Evolutionary conservation across 148 eudicot genomes (phyloP).

Genomic region (Amaranthus palmeri): DNA sequence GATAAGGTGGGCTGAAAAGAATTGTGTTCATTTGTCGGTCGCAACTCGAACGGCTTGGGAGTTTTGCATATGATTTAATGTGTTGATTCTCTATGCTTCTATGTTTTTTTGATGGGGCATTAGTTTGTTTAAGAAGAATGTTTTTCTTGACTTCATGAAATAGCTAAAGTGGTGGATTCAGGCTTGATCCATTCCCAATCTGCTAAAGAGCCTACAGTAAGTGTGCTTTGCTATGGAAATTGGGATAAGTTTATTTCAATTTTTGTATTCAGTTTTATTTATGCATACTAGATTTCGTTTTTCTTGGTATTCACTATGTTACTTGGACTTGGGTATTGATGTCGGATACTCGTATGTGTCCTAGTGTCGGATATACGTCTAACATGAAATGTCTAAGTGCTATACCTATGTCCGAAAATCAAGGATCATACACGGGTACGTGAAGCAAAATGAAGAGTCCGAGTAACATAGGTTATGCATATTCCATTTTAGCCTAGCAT

Average conservation of each 20-base stretch:
- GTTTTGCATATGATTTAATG: no score
- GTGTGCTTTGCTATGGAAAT: background rate
- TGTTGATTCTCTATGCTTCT: background rate
- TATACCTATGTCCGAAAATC: no score
- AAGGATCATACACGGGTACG: no score
- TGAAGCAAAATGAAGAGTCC: no score
- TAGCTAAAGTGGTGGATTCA: slow-evolving; percentile 25
- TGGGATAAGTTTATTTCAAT: background rate
- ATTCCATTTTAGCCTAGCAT: no score
- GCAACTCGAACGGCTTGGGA: no score
- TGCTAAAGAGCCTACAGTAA: slow-evolving; percentile 22
- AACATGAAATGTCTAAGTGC: no score
- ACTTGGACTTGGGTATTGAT: no score
- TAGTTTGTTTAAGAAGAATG: background rate
- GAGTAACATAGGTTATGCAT: no score
- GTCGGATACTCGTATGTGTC: background rate
- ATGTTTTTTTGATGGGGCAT: background rate
- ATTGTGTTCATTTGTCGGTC: no score
- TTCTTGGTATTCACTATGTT: background rate
- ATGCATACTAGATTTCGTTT: background rate
- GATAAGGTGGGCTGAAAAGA: no score
- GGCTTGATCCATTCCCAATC: slow-evolving; percentile 15
- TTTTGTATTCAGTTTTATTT: background rate
- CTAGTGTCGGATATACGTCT: background rate
- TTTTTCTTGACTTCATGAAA: slow-evolving; percentile 19